Percentiles rank a stretch among this genome's conserved stretches.
These are phyloP conservation scores for Fusarium metavorans DNA, from an alignment of 2,329 filamentous ascomycete species.

Conservation along the genomic window DNA sequence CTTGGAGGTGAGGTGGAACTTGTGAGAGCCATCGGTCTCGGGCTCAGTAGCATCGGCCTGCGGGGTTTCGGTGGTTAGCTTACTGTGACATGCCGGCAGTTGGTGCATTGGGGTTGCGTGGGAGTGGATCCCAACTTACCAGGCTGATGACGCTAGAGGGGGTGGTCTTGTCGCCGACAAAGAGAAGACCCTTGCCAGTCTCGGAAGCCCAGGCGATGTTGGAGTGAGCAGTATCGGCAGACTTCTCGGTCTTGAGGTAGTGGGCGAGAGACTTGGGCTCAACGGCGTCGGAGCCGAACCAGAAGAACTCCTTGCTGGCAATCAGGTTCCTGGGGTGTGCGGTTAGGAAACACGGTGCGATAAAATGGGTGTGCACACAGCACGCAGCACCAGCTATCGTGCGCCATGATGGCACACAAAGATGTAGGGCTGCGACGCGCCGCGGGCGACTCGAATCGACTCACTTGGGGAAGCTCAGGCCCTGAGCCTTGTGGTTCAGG, in stretches of 20 bases:
- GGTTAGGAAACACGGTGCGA: slow-evolving; percentile 37
- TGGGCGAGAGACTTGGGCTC: slow-evolving; percentile 78
- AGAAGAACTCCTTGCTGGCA: slow-evolving; percentile 94
- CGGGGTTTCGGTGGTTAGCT: slow-evolving; percentile 15
- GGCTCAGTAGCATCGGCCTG: slow-evolving; percentile 76
- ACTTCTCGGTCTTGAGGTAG: slow-evolving; percentile 92
- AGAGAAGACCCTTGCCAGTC: slow-evolving; percentile 95
- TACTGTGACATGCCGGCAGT: slow-evolving; percentile 32
- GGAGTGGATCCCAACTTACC: slow-evolving; percentile 64
- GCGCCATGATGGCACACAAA: neutral
- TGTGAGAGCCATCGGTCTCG: slow-evolving; percentile 78
- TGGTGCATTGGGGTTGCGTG: slow-evolving; percentile 10
- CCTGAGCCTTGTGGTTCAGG: slow-evolving; percentile 90
- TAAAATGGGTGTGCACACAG: neutral
- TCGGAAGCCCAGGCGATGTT: slow-evolving; percentile 90
- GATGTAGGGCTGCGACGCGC: neutral
- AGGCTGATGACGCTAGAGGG: slow-evolving; percentile 88
- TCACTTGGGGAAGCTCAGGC: slow-evolving; percentile 87
- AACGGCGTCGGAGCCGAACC: slow-evolving; percentile 80
- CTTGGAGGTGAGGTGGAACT: slow-evolving; percentile 87
- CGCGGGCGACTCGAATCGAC: slow-evolving; percentile 75
- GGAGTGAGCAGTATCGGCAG: slow-evolving; percentile 77
- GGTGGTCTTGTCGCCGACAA: slow-evolving; percentile 86
- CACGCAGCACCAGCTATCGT: neutral
- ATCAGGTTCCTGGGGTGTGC: slow-evolving; percentile 76